phyloP scores from a whole-genome alignment of 345 rosid species.

The Arabidopsis thaliana region DNA sequence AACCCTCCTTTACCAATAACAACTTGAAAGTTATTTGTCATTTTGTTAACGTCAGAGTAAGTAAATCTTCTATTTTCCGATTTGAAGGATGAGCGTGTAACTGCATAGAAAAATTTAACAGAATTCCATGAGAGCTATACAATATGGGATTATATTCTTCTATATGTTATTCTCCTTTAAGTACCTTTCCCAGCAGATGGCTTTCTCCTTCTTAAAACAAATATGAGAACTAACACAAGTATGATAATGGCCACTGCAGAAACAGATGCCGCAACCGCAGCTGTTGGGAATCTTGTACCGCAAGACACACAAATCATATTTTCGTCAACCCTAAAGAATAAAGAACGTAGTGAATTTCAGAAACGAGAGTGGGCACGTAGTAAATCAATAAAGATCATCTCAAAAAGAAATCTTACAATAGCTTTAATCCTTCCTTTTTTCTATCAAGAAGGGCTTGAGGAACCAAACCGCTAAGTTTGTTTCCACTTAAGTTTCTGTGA shows the following conservation, averaged over 20 bases:
- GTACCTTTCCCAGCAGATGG: slow-evolving; percentile 2
- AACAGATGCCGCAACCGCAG: neutral
- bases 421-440: slow-evolving; percentile 31
- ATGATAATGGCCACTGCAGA: slow-evolving; percentile 8
- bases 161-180: neutral
- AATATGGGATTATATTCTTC: neutral
- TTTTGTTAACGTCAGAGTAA: slow-evolving; percentile 26
- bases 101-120: neutral
- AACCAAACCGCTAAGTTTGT: too few species aligned
- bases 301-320: too few species aligned
- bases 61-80: slow-evolving; percentile 34
- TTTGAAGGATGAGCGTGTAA: neutral
- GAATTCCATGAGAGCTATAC: too few species aligned
- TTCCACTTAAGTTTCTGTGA: too few species aligned
- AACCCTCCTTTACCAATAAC: slow-evolving; percentile 53
- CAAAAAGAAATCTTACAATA: slow-evolving; percentile 39
- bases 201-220: slow-evolving; percentile 8
- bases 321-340: too few species aligned
- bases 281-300: too few species aligned
- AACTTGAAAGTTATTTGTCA: slow-evolving; percentile 44
- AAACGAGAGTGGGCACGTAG: too few species aligned
- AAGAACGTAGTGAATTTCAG: too few species aligned
- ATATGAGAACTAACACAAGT: slow-evolving; percentile 22
- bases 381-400: too few species aligned
- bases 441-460: slow-evolving; percentile 38